Percentiles rank a stretch among this genome's conserved stretches.
phyloP scores from a whole-genome alignment of 768 basidiomycete genomes.

The Pleurotus cornucopiae region DNA sequence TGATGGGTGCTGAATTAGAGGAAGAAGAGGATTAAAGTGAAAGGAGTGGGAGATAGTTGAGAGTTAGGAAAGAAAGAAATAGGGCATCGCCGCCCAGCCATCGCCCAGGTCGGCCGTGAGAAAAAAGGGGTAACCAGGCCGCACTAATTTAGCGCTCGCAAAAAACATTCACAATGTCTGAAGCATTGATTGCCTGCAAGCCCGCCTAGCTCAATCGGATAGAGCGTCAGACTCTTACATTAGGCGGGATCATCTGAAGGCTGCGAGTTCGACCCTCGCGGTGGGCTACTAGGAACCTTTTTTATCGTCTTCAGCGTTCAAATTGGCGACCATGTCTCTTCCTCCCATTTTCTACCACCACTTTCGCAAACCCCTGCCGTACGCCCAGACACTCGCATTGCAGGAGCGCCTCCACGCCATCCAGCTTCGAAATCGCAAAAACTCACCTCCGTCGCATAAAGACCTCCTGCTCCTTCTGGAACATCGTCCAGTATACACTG shows the following conservation, averaged over 20 bases:
- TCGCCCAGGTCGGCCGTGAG: too few relatives aligned
- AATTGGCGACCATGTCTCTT: constrained; percentile 23
- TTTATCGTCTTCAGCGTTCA: neutral
- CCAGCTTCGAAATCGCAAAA: constrained; percentile 50
- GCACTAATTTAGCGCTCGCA: too few relatives aligned
- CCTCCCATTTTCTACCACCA: constrained; percentile 75
- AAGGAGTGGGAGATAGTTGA: neutral
- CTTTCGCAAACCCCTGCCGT: constrained; percentile 78
- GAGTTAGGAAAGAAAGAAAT: neutral
- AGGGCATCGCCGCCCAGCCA: too few relatives aligned
- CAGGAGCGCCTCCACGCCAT: constrained; percentile 69
- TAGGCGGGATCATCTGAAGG: constrained; percentile 53
- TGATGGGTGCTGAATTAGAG: constrained; percentile 10
- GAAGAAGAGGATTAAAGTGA: constrained; percentile 5
- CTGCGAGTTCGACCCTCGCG: constrained; percentile 85
- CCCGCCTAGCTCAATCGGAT: constrained; percentile 66
- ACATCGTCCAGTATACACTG: constrained; percentile 92
- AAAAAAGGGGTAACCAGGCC: too few relatives aligned
- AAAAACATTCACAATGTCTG: too few relatives aligned
- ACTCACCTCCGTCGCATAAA: constrained; percentile 30
- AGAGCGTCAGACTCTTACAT: constrained; percentile 60
- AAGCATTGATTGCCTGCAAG: constrained; percentile 8
- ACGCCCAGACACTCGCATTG: constrained; percentile 58
- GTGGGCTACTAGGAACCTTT: constrained; percentile 46
- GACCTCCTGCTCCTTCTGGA: constrained; percentile 79